These are phyloP conservation scores for Halteria grandinella DNA, from an alignment of 73 alveolate species.

Conservation along the genomic window DNA sequence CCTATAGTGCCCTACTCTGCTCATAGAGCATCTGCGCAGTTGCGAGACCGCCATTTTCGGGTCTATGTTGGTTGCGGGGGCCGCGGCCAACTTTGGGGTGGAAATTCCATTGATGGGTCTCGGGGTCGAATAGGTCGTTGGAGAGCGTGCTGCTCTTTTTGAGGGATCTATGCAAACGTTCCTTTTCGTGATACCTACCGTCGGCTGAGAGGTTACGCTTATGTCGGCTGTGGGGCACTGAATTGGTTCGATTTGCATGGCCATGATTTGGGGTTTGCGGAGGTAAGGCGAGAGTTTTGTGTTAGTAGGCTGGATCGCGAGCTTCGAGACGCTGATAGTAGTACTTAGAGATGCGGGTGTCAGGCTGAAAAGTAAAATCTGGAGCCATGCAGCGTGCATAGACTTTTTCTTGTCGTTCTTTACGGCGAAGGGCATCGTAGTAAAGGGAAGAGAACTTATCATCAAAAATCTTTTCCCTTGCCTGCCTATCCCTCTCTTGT, in stretches of 20 bases:
- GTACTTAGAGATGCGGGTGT: constrained; percentile 23
- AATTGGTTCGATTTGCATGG: too few relatives aligned
- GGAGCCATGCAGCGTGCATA: constrained; percentile 54
- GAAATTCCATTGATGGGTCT: constrained; percentile 60
- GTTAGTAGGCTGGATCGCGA: constrained; percentile 31
- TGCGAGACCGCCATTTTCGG: constrained; percentile 3
- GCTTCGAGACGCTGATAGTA: constrained; percentile 22
- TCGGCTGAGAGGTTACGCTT: constrained; percentile 13
- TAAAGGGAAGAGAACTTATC: constrained; percentile 56
- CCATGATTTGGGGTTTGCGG: too few relatives aligned
- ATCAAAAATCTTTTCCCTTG: not conserved
- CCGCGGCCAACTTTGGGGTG: constrained; percentile 65
- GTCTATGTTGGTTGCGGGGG: constrained; percentile 28
- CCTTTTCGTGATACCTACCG: not conserved
- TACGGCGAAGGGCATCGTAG: constrained; percentile 67
- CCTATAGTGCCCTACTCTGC: not conserved
- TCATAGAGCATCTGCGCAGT: not conserved
- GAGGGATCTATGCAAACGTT: not conserved
- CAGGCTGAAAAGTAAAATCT: constrained; percentile 73
- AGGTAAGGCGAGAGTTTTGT: too few relatives aligned
- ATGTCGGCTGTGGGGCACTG: not conserved
- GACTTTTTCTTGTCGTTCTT: constrained; percentile 61
- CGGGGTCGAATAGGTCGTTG: constrained; percentile 53
- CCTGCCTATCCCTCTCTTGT: too few relatives aligned
- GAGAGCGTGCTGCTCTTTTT: too few relatives aligned